Base-by-base conservation (phyloP, 192 early-diverging fungal species). In the Paraglomus occultum region DNA sequence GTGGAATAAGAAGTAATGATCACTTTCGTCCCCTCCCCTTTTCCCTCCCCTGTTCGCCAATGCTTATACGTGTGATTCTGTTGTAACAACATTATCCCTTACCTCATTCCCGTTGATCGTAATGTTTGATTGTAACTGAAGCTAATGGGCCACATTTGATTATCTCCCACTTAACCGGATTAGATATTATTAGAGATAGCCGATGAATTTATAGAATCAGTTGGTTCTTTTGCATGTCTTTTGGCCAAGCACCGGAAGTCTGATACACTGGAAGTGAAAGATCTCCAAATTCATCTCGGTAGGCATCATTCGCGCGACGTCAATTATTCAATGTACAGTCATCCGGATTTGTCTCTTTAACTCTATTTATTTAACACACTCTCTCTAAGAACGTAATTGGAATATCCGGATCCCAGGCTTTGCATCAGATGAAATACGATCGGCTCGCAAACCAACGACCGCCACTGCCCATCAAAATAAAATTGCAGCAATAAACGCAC, bases 381-480 rank as follows among this genome's bases (percentile, higher is more conserved):
- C 18, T 48, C 57, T 51, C 7, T 45, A 57, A 82, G 92, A 94
- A 79, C 85, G 91, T 15, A 94, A 91, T 71, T 94, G 90, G 91
- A 94, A 92, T 61, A 89, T 94, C 55, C 88, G 92, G 57, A 92
- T 94, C 71, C 92, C 92, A 55, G 92, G 92, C 10, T 94, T 92
- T 73, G 88, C 90, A 0, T 84, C 89, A n/a, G 90, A 92, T 73
- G 88, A 89, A 71, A 90, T 92, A 49, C 69, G 90, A 53, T 89
- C 89, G 14, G 77, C 90, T n/a, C 73, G 89, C 39, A 92, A 92
- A 64, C 70, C 87, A 8, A 77, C 77, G 3, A 81, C 89, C 20
- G 83, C 88, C n/a, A 64, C 81, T 46, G 74, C 78, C 8, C 88
- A 92, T 70, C 87, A 88, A 51, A 79, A 85, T 43, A 88, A 83